These are phyloP conservation scores for Tuber melanosporum DNA, from an alignment of 495 filamentous ascomycete genomes.

Conservation along the genomic window DNA sequence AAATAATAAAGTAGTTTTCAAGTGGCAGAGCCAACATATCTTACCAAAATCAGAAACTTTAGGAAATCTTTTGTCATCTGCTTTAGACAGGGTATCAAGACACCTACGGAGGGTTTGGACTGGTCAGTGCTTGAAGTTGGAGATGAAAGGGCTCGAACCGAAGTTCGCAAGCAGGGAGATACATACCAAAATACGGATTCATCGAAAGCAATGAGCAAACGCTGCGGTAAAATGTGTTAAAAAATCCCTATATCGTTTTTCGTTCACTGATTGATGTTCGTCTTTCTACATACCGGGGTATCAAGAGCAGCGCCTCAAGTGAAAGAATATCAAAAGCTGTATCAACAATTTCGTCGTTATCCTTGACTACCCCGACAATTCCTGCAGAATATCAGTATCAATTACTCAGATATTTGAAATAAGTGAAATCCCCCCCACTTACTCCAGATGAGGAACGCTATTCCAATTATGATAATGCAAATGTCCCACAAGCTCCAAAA, in stretches of 20 bases:
- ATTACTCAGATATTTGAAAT: background rate
- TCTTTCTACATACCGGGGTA: constrained; percentile 54
- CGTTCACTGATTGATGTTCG: constrained; percentile 20
- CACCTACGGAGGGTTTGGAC: constrained; percentile 20
- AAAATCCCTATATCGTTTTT: constrained; percentile 2
- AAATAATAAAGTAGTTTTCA: constrained; percentile 11
- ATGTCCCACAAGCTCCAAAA: constrained; percentile 90
- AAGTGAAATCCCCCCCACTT: constrained; percentile 44
- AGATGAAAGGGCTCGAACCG: background rate
- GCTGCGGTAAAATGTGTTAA: constrained; percentile 41
- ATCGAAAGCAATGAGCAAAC: constrained; percentile 84
- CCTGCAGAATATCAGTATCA: constrained; percentile 46
- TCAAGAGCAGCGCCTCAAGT: constrained; percentile 81
- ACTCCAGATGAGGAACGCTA: constrained; percentile 66
- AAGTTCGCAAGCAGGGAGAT: background rate
- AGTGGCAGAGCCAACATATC: constrained; percentile 17
- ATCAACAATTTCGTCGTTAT: constrained; percentile 60
- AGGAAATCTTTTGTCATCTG: constrained; percentile 93
- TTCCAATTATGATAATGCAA: constrained; percentile 72
- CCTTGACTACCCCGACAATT: constrained; percentile 62
- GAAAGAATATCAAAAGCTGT: constrained; percentile 81
- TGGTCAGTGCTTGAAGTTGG: background rate
- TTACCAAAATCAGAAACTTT: constrained; percentile 75
- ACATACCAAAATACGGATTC: constrained; percentile 82
- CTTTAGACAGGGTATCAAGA: constrained; percentile 73